Evolutionary conservation across 306 rosid species (phyloP).

Genomic region (Crotalaria pallida): DNA sequence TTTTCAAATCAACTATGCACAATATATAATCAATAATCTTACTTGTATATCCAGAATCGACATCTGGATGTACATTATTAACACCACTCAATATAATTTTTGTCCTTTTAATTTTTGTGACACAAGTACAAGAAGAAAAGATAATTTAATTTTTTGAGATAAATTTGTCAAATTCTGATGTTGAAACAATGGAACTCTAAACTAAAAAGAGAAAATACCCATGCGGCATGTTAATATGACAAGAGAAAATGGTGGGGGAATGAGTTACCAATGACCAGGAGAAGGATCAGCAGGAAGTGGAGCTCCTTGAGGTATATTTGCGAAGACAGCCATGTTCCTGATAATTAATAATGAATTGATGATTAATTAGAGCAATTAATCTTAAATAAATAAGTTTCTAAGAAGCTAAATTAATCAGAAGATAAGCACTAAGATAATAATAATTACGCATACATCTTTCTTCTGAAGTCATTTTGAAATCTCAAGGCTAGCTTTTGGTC

Average conservation of each 20-base stretch:
- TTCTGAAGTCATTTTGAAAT: not conserved
- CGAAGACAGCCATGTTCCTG: conserved; percentile 38
- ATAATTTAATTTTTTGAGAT: too few relatives aligned
- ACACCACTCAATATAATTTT: too few relatives aligned
- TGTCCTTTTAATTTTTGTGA: too few relatives aligned
- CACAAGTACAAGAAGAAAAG: too few relatives aligned
- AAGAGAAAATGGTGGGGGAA: not conserved
- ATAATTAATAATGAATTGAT: not conserved
- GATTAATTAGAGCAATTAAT: too few relatives aligned
- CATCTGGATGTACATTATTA: too few relatives aligned
- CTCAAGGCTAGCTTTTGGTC: not conserved
- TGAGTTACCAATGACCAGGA: conserved; percentile 13
- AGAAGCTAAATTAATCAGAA: not conserved
- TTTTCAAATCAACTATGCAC: too few relatives aligned
- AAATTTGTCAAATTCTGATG: too few relatives aligned
- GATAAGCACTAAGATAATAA: not conserved
- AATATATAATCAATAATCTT: too few relatives aligned
- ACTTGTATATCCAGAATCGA: too few relatives aligned
- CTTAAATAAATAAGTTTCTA: not conserved
- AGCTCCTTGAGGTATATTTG: conserved; percentile 20
- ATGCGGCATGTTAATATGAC: not conserved
- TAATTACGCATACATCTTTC: conserved; percentile 30
- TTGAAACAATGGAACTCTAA: too few relatives aligned
- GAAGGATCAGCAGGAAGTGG: conserved; percentile 21
- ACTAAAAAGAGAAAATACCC: not conserved